Conservation (phyloP, 1,284 basidiomycete genomes). For the Trichosporon sp. region DNA sequence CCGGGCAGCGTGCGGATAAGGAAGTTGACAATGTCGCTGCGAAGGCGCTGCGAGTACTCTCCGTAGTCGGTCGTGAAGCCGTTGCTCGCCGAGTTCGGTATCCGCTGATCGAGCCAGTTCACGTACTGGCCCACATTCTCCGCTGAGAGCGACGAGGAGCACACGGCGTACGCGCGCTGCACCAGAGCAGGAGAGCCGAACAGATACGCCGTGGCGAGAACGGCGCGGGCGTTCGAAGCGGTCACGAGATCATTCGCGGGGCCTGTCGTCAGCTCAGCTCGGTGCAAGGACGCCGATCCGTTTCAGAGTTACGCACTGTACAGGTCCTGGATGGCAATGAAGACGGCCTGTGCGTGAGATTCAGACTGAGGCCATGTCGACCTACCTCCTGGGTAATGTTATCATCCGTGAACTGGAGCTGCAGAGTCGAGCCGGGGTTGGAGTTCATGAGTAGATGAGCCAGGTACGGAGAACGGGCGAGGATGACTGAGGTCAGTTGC, state of each 20-base stretch:
- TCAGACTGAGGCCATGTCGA: neutral
- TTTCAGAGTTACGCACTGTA: constrained; percentile 31
- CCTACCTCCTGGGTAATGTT: constrained; percentile 76
- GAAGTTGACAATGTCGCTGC: constrained; percentile 50
- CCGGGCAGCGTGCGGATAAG: constrained; percentile 66
- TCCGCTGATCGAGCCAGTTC: constrained; percentile 56
- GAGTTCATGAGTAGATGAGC: constrained; percentile 66
- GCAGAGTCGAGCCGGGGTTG: constrained; percentile 64
- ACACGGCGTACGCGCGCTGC: constrained; percentile 69
- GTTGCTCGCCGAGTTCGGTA: constrained; percentile 10
- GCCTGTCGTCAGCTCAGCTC: constrained; percentile 15
- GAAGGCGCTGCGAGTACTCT: constrained; percentile 35
- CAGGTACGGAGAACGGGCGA: constrained; percentile 77
- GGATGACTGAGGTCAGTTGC: constrained; percentile 59
- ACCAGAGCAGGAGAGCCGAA: constrained; percentile 75
- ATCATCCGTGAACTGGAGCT: constrained; percentile 67
- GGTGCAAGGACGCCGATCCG: neutral
- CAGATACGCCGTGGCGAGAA: constrained; percentile 73
- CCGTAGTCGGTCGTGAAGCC: constrained; percentile 27
- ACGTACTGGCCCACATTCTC: constrained; percentile 71
- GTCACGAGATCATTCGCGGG: constrained; percentile 52
- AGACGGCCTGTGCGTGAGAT: constrained; percentile 32
- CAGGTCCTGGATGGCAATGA: constrained; percentile 43
- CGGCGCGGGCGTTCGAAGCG: constrained; percentile 70
- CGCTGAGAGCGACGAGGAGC: constrained; percentile 65